Conservation (phyloP, 257 asterid species). For the Nemophila menziesii region DNA sequence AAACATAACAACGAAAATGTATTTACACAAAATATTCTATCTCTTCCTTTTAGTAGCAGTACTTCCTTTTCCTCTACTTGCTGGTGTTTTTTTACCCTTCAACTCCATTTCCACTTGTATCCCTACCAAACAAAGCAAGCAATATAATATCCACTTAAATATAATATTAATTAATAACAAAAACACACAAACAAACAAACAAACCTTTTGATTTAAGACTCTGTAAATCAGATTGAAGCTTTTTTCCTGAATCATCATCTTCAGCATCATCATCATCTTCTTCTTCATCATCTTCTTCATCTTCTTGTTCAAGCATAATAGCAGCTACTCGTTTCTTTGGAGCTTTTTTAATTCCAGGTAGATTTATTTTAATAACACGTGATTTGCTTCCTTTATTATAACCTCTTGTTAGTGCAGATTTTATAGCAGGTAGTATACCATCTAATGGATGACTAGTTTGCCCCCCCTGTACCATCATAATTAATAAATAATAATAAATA, state of each 20-base stretch:
- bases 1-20: no score
- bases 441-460: conserved; percentile 67
- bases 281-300: conserved; percentile 36
- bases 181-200: no score
- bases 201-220: conserved; percentile 60
- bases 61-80: conserved; percentile 50
- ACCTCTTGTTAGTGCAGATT: conserved; percentile 82
- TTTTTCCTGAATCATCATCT: conserved; percentile 51
- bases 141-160: not conserved
- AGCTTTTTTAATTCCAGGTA: conserved; percentile 81
- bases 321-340: conserved; percentile 91
- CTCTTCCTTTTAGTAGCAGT: conserved; percentile 27
- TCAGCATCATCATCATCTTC: conserved; percentile 44
- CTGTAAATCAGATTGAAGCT: conserved; percentile 58
- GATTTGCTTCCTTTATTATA: conserved; percentile 89
- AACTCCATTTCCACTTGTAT: conserved; percentile 66
- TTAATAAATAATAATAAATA: not conserved
- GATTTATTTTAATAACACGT: conserved; percentile 57
- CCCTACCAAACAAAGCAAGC: conserved; percentile 21
- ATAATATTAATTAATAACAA: not conserved
- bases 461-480: conserved; percentile 51
- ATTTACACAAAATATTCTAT: conserved; percentile 16
- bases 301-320: conserved; percentile 84
- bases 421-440: conserved; percentile 78
- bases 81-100: conserved; percentile 49